phyloP scores from a whole-genome alignment of 2,329 filamentous ascomycete genomes.

The Fusarium nodosum region DNA sequence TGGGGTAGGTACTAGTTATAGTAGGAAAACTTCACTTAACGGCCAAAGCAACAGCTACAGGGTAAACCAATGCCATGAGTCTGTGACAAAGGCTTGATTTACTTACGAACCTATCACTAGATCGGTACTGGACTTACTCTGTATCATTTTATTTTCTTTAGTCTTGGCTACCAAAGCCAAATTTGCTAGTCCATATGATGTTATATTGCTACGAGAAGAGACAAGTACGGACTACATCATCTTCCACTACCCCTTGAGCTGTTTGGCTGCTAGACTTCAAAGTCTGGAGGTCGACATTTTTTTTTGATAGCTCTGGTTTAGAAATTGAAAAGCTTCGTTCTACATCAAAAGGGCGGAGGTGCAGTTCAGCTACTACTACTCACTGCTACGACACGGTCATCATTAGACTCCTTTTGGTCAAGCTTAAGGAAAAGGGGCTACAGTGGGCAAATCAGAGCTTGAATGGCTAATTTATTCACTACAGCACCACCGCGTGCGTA shows the following conservation, averaged over 20 bases:
- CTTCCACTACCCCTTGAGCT: neutral
- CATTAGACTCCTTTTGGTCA: slow-evolving; percentile 18
- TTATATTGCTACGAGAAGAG: neutral
- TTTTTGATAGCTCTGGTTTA: neutral
- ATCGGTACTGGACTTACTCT: too few species aligned
- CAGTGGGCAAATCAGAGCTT: neutral
- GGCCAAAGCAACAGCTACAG: slow-evolving; percentile 7
- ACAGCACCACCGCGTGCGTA: slow-evolving; percentile 19
- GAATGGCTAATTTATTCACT: slow-evolving; percentile 3
- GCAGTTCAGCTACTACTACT: neutral
- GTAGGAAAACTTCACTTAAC: slow-evolving; percentile 16
- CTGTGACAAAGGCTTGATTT: neutral
- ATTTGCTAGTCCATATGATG: neutral
- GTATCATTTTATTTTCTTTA: too few species aligned
- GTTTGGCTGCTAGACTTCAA: neutral
- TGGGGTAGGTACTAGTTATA: slow-evolving; percentile 19
- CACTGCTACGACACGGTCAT: neutral
- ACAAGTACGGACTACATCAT: neutral
- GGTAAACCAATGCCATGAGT: slow-evolving; percentile 18
- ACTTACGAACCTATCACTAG: neutral
- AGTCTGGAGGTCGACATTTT: neutral
- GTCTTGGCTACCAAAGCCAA: too few species aligned
- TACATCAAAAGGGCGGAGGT: neutral
- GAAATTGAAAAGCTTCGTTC: slow-evolving; percentile 3
- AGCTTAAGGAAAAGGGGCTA: slow-evolving; percentile 18